A percentile compares a stretch with the other conserved stretches of the same genome.
Conservation (phyloP, 768 basidiomycete species). For the Mycena leptocephala region DNA sequence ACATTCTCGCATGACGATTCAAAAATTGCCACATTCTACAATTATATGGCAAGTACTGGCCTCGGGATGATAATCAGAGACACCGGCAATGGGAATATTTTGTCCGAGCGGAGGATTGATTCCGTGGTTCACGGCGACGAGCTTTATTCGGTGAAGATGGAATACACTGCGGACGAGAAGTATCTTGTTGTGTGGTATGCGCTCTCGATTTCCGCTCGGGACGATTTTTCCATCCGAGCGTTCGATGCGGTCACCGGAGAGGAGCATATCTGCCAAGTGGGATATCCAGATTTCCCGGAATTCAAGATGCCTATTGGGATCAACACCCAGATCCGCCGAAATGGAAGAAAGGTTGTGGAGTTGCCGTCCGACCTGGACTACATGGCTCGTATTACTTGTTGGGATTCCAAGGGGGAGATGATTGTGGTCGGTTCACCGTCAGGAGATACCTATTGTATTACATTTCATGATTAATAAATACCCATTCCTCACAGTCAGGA, state of each 20-base stretch:
- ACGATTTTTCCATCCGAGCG: background rate
- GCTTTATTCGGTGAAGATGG: background rate
- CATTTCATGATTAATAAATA: background rate
- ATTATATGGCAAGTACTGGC: background rate
- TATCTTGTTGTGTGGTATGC: constrained; percentile 4
- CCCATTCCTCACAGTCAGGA: too few species aligned
- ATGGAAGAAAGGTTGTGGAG: background rate
- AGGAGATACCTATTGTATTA: background rate
- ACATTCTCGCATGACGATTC: background rate
- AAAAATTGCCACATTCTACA: background rate
- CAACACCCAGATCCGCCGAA: background rate
- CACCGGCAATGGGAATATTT: background rate
- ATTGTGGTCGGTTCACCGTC: background rate
- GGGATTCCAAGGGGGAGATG: background rate
- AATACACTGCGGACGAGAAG: background rate
- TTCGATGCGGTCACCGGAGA: background rate
- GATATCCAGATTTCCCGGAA: background rate
- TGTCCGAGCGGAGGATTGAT: background rate
- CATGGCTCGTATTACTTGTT: background rate
- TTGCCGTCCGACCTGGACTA: background rate
- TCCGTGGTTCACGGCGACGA: background rate
- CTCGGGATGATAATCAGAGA: background rate
- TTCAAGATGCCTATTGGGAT: background rate
- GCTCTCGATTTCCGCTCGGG: background rate
- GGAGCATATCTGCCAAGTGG: background rate